Evolutionary conservation across 768 basidiomycete genomes (phyloP).

Genomic region (Tylopilus cervinicoccineus): DNA sequence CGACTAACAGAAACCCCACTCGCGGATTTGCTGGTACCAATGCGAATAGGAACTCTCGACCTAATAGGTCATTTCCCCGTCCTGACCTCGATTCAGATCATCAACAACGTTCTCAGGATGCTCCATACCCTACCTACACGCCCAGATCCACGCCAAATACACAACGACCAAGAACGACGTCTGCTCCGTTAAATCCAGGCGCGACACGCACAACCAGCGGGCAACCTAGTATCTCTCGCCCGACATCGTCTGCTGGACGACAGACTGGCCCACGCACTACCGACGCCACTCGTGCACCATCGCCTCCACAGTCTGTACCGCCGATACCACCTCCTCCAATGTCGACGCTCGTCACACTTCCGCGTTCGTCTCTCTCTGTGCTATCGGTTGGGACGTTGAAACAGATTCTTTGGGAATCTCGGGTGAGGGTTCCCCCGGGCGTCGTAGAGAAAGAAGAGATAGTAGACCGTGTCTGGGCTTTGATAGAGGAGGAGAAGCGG

Average conservation of each 20-base stretch:
- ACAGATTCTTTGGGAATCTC: constrained; percentile 74
- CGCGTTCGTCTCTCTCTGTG: constrained; percentile 48
- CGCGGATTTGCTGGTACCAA: constrained; percentile 11
- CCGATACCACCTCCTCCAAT: constrained; percentile 42
- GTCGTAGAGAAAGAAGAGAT: constrained; percentile 86
- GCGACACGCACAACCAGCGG: background rate
- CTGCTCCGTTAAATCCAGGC: constrained; percentile 16
- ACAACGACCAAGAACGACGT: constrained; percentile 20
- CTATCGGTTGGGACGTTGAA: constrained; percentile 76
- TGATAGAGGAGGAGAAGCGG: constrained; percentile 65
- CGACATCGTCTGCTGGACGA: constrained; percentile 20
- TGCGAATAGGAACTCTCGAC: constrained; percentile 18
- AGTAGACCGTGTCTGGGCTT: constrained; percentile 59
- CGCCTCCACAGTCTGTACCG: constrained; percentile 32
- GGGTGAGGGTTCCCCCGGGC: constrained; percentile 48
- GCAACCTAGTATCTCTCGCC: constrained; percentile 8
- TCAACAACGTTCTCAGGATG: constrained; percentile 23
- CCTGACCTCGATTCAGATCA: constrained; percentile 58
- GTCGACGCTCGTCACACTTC: constrained; percentile 66
- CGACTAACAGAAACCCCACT: constrained; percentile 14
- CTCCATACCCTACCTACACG: constrained; percentile 5
- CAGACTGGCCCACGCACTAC: constrained; percentile 8
- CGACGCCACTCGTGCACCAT: constrained; percentile 6
- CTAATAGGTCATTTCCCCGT: constrained; percentile 45
- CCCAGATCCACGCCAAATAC: constrained; percentile 16